phyloP scores from a whole-genome alignment of 2,329 filamentous ascomycete genomes.

The Sordariomycetes sp. region DNA sequence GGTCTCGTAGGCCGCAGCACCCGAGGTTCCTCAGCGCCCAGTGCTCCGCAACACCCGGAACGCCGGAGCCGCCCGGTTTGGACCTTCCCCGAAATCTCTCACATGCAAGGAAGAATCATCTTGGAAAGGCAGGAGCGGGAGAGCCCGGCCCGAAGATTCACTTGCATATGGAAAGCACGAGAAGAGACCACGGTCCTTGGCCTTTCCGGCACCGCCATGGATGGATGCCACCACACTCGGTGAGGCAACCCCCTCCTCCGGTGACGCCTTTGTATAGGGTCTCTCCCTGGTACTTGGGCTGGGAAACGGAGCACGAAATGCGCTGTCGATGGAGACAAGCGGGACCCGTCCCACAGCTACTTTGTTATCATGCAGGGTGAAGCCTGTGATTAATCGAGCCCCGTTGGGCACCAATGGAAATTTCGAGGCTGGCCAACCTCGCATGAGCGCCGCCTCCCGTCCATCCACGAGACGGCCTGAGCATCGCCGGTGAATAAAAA shows the following conservation, averaged over 20 bases:
- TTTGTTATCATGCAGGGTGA: too few relatives aligned
- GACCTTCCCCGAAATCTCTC: too few relatives aligned
- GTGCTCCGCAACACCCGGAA: neutral
- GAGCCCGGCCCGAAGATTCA: neutral
- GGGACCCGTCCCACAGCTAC: too few relatives aligned
- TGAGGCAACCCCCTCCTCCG: too few relatives aligned
- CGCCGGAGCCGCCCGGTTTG: neutral
- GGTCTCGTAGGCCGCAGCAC: too few relatives aligned
- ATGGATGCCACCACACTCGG: too few relatives aligned
- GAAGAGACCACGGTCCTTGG: neutral
- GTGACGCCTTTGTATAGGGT: too few relatives aligned
- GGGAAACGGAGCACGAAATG: too few relatives aligned
- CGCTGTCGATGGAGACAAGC: too few relatives aligned
- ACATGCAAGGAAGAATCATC: neutral
- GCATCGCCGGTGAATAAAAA: neutral
- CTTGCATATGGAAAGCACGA: neutral
- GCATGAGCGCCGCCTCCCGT: neutral
- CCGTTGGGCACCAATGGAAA: neutral
- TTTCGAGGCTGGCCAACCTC: neutral
- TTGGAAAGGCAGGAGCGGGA: neutral
- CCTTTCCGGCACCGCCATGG: too few relatives aligned
- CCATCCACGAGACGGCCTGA: neutral
- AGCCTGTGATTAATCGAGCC: too few relatives aligned
- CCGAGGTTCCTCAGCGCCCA: neutral
- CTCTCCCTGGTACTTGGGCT: too few relatives aligned